Evolutionary conservation across 176 grass and related monocot species (phyloP).

Genomic region (Paspalum notatum): DNA sequence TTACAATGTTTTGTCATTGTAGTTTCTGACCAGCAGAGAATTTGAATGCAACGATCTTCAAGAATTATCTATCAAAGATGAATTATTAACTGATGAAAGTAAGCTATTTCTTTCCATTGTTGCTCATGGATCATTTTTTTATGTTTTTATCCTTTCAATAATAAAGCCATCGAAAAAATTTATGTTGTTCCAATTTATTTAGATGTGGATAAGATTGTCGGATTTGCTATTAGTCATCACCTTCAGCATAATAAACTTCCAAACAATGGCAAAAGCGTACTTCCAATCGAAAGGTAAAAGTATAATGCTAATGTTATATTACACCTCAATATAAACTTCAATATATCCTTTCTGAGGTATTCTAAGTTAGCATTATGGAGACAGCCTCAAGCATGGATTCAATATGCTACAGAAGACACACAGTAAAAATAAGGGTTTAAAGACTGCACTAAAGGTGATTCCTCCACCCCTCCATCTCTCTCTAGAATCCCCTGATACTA

Average conservation of each 20-base stretch:
- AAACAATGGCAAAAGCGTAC: conserved; percentile 35
- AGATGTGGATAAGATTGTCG: conserved; percentile 64
- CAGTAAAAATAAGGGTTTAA: conserved; percentile 55
- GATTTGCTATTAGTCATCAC: conserved; percentile 42
- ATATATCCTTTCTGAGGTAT: conserved; percentile 11
- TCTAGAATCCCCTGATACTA: conserved; percentile 19
- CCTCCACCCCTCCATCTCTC: background rate
- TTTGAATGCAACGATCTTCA: conserved; percentile 74
- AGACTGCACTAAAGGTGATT: conserved; percentile 70
- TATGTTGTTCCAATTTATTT: conserved; percentile 27
- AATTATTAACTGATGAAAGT: conserved; percentile 67
- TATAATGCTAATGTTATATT: background rate
- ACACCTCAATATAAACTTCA: conserved; percentile 23
- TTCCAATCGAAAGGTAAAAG: conserved; percentile 46
- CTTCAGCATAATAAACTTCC: conserved; percentile 2
- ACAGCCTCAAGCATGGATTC: conserved; percentile 71
- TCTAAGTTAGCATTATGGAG: conserved; percentile 38
- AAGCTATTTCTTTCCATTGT: conserved; percentile 41
- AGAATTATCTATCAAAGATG: conserved; percentile 65
- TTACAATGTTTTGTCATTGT: conserved; percentile 9
- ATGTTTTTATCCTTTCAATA: background rate
- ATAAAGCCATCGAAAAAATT: background rate
- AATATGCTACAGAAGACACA: conserved; percentile 54
- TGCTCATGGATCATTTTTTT: conserved; percentile 13
- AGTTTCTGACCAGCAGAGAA: conserved; percentile 64